Conservation (phyloP, 164 flowering plant species). For the Cinnamomum micranthum region DNA sequence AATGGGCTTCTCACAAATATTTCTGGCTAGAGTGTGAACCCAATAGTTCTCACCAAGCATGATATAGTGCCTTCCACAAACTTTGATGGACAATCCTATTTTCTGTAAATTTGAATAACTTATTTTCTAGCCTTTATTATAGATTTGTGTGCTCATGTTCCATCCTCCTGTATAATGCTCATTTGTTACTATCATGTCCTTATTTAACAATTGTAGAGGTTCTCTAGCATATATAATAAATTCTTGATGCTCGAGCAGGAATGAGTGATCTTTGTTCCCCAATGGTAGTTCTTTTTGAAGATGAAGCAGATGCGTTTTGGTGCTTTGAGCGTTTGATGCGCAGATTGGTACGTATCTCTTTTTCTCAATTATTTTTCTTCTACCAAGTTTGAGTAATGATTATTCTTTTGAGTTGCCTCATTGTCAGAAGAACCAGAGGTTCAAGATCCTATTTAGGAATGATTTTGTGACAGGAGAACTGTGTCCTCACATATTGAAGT, state of each 20-base stretch:
- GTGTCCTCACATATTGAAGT: background rate
- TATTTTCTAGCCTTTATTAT: too few relatives aligned
- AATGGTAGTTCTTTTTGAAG: slow-evolving; percentile 88
- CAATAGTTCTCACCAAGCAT: background rate
- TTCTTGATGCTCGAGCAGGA: slow-evolving; percentile 42
- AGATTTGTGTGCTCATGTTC: background rate
- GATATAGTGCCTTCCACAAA: background rate
- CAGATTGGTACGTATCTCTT: slow-evolving; percentile 62
- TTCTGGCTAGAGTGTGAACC: background rate
- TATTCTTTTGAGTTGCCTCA: background rate
- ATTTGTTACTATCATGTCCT: background rate
- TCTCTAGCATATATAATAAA: background rate
- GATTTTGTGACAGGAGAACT: background rate
- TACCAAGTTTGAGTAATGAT: background rate
- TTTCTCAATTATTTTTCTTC: background rate
- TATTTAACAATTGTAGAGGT: background rate
- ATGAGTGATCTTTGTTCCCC: slow-evolving; percentile 99
- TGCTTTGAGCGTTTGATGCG: slow-evolving; percentile 97
- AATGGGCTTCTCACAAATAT: background rate
- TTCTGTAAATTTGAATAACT: too few relatives aligned
- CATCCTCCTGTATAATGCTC: background rate
- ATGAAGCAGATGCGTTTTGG: slow-evolving; percentile 99
- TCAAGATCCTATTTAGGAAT: background rate
- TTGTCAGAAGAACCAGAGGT: background rate
- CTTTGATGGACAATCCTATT: background rate